Evolutionary conservation across 2,329 filamentous ascomycete genomes (phyloP).

Genomic region (Pseudohalonectria lignicola): DNA sequence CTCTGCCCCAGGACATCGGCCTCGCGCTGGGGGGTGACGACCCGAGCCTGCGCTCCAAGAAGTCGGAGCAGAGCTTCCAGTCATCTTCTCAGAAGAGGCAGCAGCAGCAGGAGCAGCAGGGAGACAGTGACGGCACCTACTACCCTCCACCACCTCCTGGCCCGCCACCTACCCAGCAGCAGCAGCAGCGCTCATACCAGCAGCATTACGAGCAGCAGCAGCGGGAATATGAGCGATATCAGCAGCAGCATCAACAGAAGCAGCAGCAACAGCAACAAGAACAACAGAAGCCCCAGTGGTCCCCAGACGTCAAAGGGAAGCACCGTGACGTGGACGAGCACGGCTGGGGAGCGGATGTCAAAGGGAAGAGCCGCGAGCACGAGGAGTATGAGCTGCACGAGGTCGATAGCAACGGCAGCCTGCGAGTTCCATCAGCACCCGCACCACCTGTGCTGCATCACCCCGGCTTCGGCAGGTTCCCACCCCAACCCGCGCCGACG

Average conservation of each 20-base stretch:
- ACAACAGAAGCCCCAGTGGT: too few relatives aligned
- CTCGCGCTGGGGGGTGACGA: conserved; percentile 30
- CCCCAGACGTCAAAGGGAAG: too few relatives aligned
- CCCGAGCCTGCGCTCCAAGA: conserved; percentile 17
- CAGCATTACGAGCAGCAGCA: conserved; percentile 8
- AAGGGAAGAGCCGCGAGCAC: conserved; percentile 1
- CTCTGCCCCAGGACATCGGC: conserved; percentile 22
- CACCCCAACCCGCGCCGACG: not conserved
- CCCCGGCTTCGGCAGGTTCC: conserved; percentile 31
- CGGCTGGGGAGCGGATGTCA: not conserved
- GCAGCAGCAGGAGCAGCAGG: not conserved
- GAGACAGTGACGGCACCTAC: too few relatives aligned
- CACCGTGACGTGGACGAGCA: too few relatives aligned
- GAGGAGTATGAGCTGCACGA: conserved; percentile 39
- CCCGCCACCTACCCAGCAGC: too few relatives aligned
- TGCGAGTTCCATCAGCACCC: not conserved
- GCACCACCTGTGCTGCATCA: conserved; percentile 29
- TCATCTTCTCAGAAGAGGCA: conserved; percentile 7
- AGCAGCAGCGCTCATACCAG: conserved; percentile 8
- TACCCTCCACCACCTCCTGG: too few relatives aligned
- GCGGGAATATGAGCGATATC: too few relatives aligned
- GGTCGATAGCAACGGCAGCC: conserved; percentile 24
- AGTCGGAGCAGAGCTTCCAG: conserved; percentile 15
- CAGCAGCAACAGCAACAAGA: too few relatives aligned
- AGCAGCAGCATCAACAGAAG: too few relatives aligned